phyloP scores from a whole-genome alignment of 495 filamentous ascomycete species.

The Oidiodendron maius region DNA sequence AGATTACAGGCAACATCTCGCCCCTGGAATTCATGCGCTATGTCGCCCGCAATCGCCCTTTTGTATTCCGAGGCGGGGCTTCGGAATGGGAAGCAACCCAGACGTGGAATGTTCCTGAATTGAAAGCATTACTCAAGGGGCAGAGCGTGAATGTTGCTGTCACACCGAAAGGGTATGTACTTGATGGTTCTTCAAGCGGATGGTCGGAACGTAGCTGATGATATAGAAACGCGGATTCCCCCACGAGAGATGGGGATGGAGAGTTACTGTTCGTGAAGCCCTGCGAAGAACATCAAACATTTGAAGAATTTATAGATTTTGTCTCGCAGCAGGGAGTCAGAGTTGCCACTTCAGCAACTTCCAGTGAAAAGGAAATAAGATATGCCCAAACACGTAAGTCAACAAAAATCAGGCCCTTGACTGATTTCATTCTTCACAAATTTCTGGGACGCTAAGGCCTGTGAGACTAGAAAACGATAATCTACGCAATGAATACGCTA shows the following conservation, averaged over 20 bases:
- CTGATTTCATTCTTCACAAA: not conserved
- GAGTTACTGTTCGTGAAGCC: slow-evolving; percentile 49
- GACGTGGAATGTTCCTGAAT: slow-evolving; percentile 52
- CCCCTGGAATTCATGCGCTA: slow-evolving; percentile 69
- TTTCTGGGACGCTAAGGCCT: not conserved
- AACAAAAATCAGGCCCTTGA: too few species aligned
- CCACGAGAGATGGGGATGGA: slow-evolving; percentile 32
- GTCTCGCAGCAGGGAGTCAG: slow-evolving; percentile 32
- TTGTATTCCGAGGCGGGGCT: slow-evolving; percentile 56
- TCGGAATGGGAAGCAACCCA: slow-evolving; percentile 49
- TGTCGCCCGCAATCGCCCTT: slow-evolving; percentile 61
- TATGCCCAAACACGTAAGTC: slow-evolving; percentile 50
- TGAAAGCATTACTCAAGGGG: slow-evolving; percentile 44
- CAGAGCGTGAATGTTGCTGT: slow-evolving; percentile 61
- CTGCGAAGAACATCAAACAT: slow-evolving; percentile 44
- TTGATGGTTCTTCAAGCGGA: not conserved
- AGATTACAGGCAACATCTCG: slow-evolving; percentile 54
- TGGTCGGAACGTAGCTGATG: slow-evolving; percentile 21
- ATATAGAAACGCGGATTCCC: slow-evolving; percentile 56
- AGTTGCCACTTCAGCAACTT: not conserved
- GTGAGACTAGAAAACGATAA: slow-evolving; percentile 63
- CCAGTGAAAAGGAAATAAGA: slow-evolving; percentile 31
- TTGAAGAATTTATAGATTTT: slow-evolving; percentile 39
- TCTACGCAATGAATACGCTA: slow-evolving; percentile 58
- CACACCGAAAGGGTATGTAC: slow-evolving; percentile 57